Conservation (phyloP, 1,284 basidiomycete species). For the Sanghuangporus weigelae region DNA sequence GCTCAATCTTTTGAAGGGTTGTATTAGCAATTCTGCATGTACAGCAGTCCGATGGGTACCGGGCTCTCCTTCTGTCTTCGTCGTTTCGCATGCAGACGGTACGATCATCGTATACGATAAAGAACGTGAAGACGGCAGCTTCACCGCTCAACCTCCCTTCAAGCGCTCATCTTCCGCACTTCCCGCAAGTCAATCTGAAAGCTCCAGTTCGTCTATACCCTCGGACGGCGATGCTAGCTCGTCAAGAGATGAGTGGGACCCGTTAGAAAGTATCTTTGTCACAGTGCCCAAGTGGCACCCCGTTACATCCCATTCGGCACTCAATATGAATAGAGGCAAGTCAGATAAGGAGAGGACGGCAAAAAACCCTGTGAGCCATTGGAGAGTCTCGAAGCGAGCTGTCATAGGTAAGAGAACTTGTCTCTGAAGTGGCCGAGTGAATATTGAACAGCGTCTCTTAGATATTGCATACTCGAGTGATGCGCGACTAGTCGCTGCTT, state of each 20-base stretch:
- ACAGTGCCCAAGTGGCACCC: conserved; percentile 81
- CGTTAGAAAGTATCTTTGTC: conserved; percentile 70
- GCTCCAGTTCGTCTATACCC: conserved; percentile 18
- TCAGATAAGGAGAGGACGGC: conserved; percentile 60
- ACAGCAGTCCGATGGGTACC: conserved; percentile 90
- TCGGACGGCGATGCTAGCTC: conserved; percentile 18
- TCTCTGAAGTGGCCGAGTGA: not conserved
- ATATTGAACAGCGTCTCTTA: conserved; percentile 25
- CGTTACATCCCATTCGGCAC: conserved; percentile 34
- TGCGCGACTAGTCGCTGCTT: conserved; percentile 78
- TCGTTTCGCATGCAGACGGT: conserved; percentile 89
- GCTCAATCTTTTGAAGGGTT: conserved; percentile 46
- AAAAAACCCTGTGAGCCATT: conserved; percentile 85
- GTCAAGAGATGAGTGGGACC: conserved; percentile 57
- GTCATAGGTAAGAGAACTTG: conserved; percentile 61
- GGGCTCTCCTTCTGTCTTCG: conserved; percentile 76
- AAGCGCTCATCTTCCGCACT: conserved; percentile 19
- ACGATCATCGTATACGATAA: conserved; percentile 85
- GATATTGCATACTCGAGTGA: conserved; percentile 91
- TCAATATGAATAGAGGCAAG: conserved; percentile 31
- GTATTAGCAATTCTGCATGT: conserved; percentile 75
- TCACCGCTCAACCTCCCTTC: conserved; percentile 54
- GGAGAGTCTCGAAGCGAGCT: conserved; percentile 64
- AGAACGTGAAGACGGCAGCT: conserved; percentile 80
- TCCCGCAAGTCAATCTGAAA: conserved; percentile 11